These are phyloP conservation scores for Suillus fuscotomentosus DNA, from an alignment of 768 basidiomycete genomes.

Conservation along the genomic window DNA sequence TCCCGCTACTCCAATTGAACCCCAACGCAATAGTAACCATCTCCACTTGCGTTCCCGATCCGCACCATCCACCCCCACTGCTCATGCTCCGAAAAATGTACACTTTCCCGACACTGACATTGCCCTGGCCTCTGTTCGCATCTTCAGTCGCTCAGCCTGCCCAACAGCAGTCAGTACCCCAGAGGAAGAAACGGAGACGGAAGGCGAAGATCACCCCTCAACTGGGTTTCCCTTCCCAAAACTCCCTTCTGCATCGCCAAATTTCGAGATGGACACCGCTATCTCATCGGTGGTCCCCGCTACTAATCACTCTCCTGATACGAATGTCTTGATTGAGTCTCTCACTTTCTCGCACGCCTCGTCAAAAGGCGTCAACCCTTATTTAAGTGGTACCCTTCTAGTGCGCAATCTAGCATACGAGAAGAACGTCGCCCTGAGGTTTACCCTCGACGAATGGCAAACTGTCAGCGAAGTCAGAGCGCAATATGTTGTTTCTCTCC, in stretches of 20 bases:
- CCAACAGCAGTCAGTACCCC: constrained; percentile 53
- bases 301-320: constrained; percentile 1
- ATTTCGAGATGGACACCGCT: constrained; percentile 23
- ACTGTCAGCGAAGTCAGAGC: constrained; percentile 84
- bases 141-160: constrained; percentile 66
- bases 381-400: constrained; percentile 73
- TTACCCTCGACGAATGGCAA: constrained; percentile 93
- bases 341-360: constrained; percentile 26
- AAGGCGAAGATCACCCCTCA: constrained; percentile 23
- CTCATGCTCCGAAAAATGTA: constrained; percentile 67
- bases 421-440: constrained; percentile 82
- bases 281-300: constrained; percentile 15
- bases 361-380: constrained; percentile 14
- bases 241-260: constrained; percentile 10
- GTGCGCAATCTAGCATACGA: constrained; percentile 86
- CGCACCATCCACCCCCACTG: constrained; percentile 58
- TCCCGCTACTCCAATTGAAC: neutral
- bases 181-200: constrained; percentile 46
- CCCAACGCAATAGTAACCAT: constrained; percentile 3
- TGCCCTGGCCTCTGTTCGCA: constrained; percentile 57
- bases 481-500: constrained; percentile 43
- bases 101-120: constrained; percentile 77
- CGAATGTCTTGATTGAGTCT: constrained; percentile 39
- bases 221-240: constrained; percentile 25
- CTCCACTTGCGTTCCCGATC: constrained; percentile 42